Base-by-base conservation (phyloP, 139 green algal genomes). In the Mesostigma viride region DNA sequence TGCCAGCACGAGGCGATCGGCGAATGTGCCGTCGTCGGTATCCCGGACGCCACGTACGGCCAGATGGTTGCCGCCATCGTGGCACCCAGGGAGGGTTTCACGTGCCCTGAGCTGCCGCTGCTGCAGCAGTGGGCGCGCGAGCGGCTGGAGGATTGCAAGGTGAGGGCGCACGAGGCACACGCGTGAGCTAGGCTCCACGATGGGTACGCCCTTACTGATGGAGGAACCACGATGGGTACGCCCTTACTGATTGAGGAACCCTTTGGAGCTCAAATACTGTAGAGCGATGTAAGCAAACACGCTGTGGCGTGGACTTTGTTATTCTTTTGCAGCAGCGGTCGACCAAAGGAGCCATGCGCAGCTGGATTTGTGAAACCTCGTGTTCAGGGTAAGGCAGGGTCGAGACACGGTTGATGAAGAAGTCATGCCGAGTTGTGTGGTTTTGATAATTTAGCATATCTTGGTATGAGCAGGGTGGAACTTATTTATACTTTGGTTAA, bases 21-120 rank as follows among this genome's bases (percentile, higher is more conserved):
- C 1, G 89, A 97, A 74, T 81, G 75, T 32, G 88, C 87, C 1
- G 91, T 97, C 45, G 53, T 96, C 28, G 90, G 91, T 1, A 30
- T 96, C 31, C 77, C 83, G 0, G 88, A 96, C 66, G 81, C 83
- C 11, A 31, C 57, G 1, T 80, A 87, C 57, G 91, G 91, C 1
- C 74, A 97, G 81, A 68, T 85, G 3, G 65, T 89, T 3, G 81
- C 69, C 1, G 84, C 83, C 3, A 64, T 91, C 30, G 67, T 86
- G 17, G 73, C 22, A 28, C 22, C 44, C 28, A 1, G 24, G 1
- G 3, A 33, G 30, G 3, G 2, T 14, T 62, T 3, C 44, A 79
- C 48, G 1, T 72, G 65, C 3, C 53, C 84, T 1, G 45, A 60
- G 5, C 62, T 64, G 20, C 44, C 46, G 47, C 5, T 17, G 48